Evolutionary conservation across 441 rosid species (phyloP).

Genomic region (Rhodomyrtus psidioides): DNA sequence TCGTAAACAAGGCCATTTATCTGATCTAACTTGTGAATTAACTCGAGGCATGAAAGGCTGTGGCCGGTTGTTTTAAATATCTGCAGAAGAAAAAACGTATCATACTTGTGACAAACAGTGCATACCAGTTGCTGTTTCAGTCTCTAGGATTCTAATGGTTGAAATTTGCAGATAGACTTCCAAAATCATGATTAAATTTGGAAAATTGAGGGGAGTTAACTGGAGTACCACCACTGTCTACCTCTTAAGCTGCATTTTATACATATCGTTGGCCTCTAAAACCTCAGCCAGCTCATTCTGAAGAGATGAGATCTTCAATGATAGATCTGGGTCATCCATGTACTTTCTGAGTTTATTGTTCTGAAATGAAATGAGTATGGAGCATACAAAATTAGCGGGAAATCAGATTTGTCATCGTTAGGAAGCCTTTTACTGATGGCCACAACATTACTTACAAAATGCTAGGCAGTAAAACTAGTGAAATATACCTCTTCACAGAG

Average conservation of each 20-base stretch:
- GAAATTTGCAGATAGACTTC: not conserved
- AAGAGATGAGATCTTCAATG: not conserved
- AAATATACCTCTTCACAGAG: slow-evolving; percentile 7
- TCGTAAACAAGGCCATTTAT: not conserved
- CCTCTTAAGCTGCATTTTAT: not conserved
- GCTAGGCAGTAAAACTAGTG: not conserved
- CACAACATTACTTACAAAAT: not conserved
- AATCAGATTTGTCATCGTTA: not conserved
- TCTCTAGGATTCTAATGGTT: not conserved
- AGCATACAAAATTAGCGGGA: not conserved
- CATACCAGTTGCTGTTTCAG: not conserved
- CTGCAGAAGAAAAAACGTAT: not conserved
- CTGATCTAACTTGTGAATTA: not conserved
- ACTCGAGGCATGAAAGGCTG: not conserved
- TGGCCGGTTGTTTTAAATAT: not conserved
- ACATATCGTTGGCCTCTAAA: not conserved
- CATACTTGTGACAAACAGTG: not conserved
- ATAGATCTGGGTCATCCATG: not conserved
- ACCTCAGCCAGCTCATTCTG: not conserved
- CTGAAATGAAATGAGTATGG: not conserved
- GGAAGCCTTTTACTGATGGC: not conserved
- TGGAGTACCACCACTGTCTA: not conserved
- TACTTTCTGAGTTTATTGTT: not conserved
- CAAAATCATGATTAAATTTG: not conserved
- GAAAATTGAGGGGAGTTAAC: not conserved